Base-by-base conservation (phyloP, 2,329 filamentous ascomycete genomes). In the Colletotrichum phormii region DNA sequence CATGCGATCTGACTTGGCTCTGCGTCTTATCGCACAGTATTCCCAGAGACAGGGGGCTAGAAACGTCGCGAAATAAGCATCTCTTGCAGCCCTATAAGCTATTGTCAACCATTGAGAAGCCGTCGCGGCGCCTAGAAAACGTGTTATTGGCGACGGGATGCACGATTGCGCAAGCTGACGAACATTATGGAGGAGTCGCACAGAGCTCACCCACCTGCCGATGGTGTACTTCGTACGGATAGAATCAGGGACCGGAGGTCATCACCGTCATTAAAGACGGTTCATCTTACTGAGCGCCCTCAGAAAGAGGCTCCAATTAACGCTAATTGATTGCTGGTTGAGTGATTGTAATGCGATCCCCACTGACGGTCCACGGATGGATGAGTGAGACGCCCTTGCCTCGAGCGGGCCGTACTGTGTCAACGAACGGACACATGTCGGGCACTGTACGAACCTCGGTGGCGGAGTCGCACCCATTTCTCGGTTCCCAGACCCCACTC, bases 261-360 rank as follows among this genome's bases (percentile, higher is more conserved):
- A 49, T 49, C 15, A 22, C 42, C 7, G 42, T 49, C 42, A 22
- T 22, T 49, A 22, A n/a, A 49, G 8, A 18, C 4, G 15, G 42
- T 22, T 22, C 42, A 49, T 22, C 42, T 49, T 49, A 49, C 42
- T 49, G 42, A 22, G 42, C 42, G 42, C 42, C 42, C 42, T 49
- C 42, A 49, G 18, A 22, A 49, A 49, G 42, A 49, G 18, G 42
- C 18, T 22, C 42, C 37, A 58, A 64, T 58, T 55, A 51, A 64
- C 66, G 53, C 60, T 64, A 58, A 64, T 64, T 69, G 66, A 58
- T 64, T 64, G 66, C 57, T 49, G 42, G 42, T 49, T 49, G 42
- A 46, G 42, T n/a, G 42, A 46, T 15, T 46, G 18, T 18, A n/a
- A 49, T 49, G 42, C 18, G 42, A 22, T 49, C 42, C n/a, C 42